These are phyloP conservation scores for Lactarius sp. DNA, from an alignment of 768 basidiomycete genomes.

Conservation along the genomic window DNA sequence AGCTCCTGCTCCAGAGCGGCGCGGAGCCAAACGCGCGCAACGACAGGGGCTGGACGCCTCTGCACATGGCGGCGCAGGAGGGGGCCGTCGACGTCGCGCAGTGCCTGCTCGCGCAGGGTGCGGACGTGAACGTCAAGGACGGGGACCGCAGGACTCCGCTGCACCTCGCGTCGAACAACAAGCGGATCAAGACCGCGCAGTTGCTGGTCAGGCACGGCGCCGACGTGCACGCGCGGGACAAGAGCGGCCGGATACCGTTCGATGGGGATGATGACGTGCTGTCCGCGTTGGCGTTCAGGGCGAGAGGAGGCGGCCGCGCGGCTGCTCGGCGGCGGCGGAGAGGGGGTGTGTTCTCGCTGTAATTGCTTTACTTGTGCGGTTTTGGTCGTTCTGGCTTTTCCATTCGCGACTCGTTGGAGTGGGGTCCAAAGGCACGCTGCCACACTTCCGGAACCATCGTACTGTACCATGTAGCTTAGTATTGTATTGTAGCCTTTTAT, in stretches of 20 bases:
- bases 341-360: too few relatives aligned
- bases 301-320: too few relatives aligned
- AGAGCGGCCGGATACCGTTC: neutral
- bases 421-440: too few relatives aligned
- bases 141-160: slow-evolving; percentile 3
- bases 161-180: neutral
- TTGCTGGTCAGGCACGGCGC: slow-evolving; percentile 1
- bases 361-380: too few relatives aligned
- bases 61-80: neutral
- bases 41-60: neutral
- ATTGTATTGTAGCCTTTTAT: too few relatives aligned
- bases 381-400: too few relatives aligned
- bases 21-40: neutral
- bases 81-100: neutral
- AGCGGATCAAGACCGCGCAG: neutral
- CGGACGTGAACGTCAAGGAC: neutral
- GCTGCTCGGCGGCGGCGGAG: too few relatives aligned
- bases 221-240: neutral
- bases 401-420: too few relatives aligned
- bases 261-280: too few relatives aligned
- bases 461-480: too few relatives aligned
- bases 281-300: too few relatives aligned
- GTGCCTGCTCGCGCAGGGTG: neutral
- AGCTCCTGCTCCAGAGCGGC: neutral
- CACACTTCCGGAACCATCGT: too few relatives aligned